Conservation (phyloP, 495 filamentous ascomycete species). For the Hypoxylon perforatum region DNA sequence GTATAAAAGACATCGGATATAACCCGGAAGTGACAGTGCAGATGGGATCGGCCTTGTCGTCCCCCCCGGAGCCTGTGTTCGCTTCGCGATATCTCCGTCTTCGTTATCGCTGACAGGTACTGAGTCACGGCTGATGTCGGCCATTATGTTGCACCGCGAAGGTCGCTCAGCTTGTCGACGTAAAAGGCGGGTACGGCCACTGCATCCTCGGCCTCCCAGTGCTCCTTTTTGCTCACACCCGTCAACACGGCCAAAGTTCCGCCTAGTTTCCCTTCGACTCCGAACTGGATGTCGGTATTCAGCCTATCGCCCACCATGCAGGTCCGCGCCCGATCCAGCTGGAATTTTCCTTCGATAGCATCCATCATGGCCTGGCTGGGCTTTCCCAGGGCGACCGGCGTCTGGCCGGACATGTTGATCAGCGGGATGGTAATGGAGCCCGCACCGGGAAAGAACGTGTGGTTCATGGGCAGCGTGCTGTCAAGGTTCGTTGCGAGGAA, state of each 20-base stretch:
- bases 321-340: slow-evolving; percentile 81
- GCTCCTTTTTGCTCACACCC: slow-evolving; percentile 83
- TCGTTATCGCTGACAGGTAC: too few species aligned
- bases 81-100: too few species aligned
- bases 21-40: not conserved
- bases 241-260: slow-evolving; percentile 93
- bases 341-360: slow-evolving; percentile 94
- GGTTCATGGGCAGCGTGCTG: slow-evolving; percentile 81
- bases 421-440: slow-evolving; percentile 84
- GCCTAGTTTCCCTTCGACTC: slow-evolving; percentile 87
- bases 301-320: slow-evolving; percentile 98
- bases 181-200: slow-evolving; percentile 78
- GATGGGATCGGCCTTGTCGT: not conserved
- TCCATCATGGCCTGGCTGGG: slow-evolving; percentile 99
- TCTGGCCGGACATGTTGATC: slow-evolving; percentile 74
- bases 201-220: slow-evolving; percentile 74
- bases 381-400: slow-evolving; percentile 86
- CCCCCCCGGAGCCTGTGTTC: too few species aligned
- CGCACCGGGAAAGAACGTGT: slow-evolving; percentile 89
- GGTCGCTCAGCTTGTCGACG: slow-evolving; percentile 83
- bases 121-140: not conserved
- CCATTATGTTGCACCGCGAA: slow-evolving; percentile 55
- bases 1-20: not conserved
- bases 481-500: slow-evolving; percentile 97
- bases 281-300: slow-evolving; percentile 97